phyloP scores from a whole-genome alignment of 2,329 filamentous ascomycete species.

The Verticillium zaregamsianum region DNA sequence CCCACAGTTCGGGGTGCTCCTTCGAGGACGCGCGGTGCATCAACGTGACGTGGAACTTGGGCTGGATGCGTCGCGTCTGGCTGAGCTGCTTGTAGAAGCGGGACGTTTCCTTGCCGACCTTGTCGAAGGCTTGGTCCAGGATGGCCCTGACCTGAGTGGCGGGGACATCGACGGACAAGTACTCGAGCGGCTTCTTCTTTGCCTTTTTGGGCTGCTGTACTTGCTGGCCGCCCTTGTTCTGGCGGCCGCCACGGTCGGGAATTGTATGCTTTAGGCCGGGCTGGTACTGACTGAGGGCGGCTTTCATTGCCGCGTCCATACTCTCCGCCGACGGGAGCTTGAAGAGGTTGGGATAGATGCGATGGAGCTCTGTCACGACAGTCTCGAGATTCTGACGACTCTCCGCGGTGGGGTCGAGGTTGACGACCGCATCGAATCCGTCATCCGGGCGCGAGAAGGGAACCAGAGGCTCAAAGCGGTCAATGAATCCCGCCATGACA shows the following conservation, averaged over 20 bases:
- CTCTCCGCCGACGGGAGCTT: constrained; percentile 67
- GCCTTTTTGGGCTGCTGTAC: constrained; percentile 22
- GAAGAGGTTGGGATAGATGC: constrained; percentile 74
- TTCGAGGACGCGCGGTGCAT: constrained; percentile 70
- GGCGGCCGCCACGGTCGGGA: constrained; percentile 47
- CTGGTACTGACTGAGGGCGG: constrained; percentile 70
- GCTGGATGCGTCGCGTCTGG: constrained; percentile 69
- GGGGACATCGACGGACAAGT: constrained; percentile 49
- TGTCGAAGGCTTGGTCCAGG: constrained; percentile 67
- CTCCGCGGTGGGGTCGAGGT: constrained; percentile 72
- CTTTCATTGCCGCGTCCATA: constrained; percentile 74
- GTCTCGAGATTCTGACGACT: constrained; percentile 84
- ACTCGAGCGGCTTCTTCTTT: constrained; percentile 50
- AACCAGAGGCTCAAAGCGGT: constrained; percentile 77
- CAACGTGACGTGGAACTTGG: constrained; percentile 89
- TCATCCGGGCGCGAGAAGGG: constrained; percentile 66
- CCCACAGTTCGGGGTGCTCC: constrained; percentile 68
- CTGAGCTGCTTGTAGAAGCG: constrained; percentile 73
- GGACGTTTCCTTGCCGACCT: constrained; percentile 36
- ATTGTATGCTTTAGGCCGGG: constrained; percentile 75
- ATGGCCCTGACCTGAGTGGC: constrained; percentile 40
- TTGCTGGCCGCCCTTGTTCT: constrained; percentile 25
- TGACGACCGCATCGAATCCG: constrained; percentile 78
- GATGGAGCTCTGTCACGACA: constrained; percentile 66
- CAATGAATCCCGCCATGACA: constrained; percentile 94